These are phyloP conservation scores for Datura wrightii DNA, from an alignment of 257 asterid genomes.

Conservation along the genomic window DNA sequence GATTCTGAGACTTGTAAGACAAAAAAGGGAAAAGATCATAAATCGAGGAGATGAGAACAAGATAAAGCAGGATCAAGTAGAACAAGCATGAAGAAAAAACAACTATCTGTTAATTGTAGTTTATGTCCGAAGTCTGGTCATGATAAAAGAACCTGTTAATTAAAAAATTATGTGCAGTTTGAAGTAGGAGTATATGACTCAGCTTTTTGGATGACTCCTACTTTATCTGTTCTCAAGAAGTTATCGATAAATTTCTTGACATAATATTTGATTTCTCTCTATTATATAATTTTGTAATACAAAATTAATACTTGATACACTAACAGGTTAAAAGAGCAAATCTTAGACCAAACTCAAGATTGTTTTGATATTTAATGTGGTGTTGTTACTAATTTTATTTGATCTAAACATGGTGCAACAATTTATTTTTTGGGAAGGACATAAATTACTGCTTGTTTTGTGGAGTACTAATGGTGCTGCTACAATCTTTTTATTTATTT, in stretches of 20 bases:
- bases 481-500: not conserved
- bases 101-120: too few relatives aligned
- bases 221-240: not conserved
- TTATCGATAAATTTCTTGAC: not conserved
- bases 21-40: too few relatives aligned
- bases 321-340: not conserved
- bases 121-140: too few relatives aligned
- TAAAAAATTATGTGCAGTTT: too few relatives aligned
- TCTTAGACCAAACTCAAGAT: not conserved
- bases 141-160: too few relatives aligned
- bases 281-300: not conserved
- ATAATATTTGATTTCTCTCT: not conserved
- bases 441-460: not conserved
- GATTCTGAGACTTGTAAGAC: too few relatives aligned
- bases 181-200: not conserved
- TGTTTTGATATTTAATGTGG: not conserved
- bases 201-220: not conserved
- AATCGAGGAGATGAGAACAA: too few relatives aligned
- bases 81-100: too few relatives aligned
- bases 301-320: not conserved
- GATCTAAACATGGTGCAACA: not conserved
- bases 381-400: not conserved
- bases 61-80: too few relatives aligned
- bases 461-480: not conserved
- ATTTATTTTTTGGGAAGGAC: not conserved